Evolutionary conservation across 2,329 filamentous ascomycete species (phyloP).

Genomic region (Knoxdaviesia capensis): DNA sequence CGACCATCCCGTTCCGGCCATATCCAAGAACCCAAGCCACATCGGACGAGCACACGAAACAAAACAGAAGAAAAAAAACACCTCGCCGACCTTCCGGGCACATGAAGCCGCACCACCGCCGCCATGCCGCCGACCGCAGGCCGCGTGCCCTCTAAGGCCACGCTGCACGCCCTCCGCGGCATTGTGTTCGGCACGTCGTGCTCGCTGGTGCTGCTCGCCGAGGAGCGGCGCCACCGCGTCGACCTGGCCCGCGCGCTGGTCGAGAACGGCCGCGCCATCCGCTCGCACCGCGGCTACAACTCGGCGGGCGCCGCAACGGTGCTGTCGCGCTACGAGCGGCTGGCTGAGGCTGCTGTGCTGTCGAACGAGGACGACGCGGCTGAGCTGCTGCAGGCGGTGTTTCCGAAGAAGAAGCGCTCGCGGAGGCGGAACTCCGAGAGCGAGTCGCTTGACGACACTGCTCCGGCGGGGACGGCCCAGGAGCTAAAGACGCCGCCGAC

Average conservation of each 20-base stretch:
- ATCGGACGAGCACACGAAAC: too few relatives aligned
- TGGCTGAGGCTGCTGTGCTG: neutral
- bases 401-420: too few relatives aligned
- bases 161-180: conserved; percentile 32
- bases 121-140: conserved; percentile 21
- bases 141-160: conserved; percentile 32
- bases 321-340: conserved; percentile 3
- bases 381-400: too few relatives aligned
- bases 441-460: too few relatives aligned
- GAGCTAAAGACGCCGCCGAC: too few relatives aligned
- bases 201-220: conserved; percentile 31
- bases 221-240: conserved; percentile 35
- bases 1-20: too few relatives aligned
- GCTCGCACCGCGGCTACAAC: conserved; percentile 5
- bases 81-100: too few relatives aligned
- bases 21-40: too few relatives aligned
- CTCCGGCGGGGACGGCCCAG: too few relatives aligned
- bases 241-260: conserved; percentile 27
- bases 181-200: conserved; percentile 36
- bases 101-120: neutral
- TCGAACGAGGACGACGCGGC: too few relatives aligned
- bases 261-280: conserved; percentile 20
- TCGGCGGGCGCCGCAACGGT: conserved; percentile 4
- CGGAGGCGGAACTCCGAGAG: too few relatives aligned
- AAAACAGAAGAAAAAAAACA: too few relatives aligned